Conservation (phyloP, 768 basidiomycete species). For the Floccularia luteovirens region DNA sequence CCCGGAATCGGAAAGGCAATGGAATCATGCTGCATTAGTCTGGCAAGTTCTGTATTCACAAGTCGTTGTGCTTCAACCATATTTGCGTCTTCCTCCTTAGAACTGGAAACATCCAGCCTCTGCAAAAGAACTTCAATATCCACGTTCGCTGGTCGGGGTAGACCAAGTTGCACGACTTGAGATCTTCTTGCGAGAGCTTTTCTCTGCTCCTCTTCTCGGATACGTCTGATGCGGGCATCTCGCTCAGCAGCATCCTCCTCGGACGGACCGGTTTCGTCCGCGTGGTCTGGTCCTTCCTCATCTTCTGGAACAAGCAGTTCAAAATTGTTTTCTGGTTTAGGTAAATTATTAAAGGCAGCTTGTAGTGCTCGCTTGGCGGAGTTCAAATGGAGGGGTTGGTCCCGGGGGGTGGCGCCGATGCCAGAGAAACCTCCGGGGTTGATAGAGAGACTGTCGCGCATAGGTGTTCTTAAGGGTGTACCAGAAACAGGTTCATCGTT, state of each 20-base stretch:
- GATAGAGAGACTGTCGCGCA: conserved; percentile 87
- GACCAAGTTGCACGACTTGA: conserved; percentile 67
- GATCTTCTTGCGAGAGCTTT: conserved; percentile 79
- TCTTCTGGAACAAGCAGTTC: conserved; percentile 90
- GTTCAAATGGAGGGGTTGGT: conserved; percentile 52
- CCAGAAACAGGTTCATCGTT: conserved; percentile 36
- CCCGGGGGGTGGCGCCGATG: conserved; percentile 68
- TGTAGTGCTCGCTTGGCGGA: conserved; percentile 72
- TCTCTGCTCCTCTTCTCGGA: conserved; percentile 69
- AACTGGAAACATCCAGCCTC: conserved; percentile 46
- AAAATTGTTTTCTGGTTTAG: conserved; percentile 95
- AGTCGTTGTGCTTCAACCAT: conserved; percentile 47
- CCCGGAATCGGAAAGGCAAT: conserved; percentile 86
- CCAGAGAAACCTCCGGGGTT: conserved; percentile 62
- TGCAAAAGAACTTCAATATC: conserved; percentile 59
- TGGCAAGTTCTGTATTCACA: conserved; percentile 71
- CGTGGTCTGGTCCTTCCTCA: conserved; percentile 60
- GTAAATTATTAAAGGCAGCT: conserved; percentile 76
- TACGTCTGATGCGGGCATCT: conserved; percentile 63
- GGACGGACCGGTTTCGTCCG: conserved; percentile 21
- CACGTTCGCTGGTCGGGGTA: conserved; percentile 85
- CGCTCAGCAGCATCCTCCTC: conserved; percentile 93
- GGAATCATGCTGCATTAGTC: conserved; percentile 81
- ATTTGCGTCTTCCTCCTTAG: conserved; percentile 29
- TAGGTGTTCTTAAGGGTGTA: conserved; percentile 90